Percentiles rank a stretch among this genome's conserved stretches.
These are phyloP conservation scores for Fusarium citri DNA, from an alignment of 2,329 filamentous ascomycete genomes.

Conservation along the genomic window DNA sequence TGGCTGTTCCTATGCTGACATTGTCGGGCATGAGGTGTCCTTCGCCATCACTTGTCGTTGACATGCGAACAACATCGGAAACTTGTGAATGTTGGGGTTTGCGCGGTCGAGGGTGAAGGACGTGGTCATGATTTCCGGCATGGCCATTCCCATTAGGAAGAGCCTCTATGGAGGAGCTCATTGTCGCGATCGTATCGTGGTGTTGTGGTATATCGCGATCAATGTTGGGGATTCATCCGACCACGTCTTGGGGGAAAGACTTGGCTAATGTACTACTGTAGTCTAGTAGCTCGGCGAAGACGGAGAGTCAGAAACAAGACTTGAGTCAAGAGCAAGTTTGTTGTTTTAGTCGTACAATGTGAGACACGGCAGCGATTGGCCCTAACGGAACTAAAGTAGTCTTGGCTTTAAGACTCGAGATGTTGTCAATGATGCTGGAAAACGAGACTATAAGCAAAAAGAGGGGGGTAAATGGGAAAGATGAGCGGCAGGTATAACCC, in stretches of 20 bases:
- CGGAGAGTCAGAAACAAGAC: background rate
- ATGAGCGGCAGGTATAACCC: conserved; percentile 2
- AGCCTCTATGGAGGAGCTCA: conserved; percentile 48
- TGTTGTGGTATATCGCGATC: conserved; percentile 10
- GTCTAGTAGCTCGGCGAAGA: conserved; percentile 5
- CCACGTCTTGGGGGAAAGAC: background rate
- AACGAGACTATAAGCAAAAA: background rate
- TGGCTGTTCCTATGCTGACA: conserved; percentile 46
- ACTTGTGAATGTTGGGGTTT: conserved; percentile 63
- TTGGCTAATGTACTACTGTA: conserved; percentile 1
- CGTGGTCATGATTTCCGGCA: conserved; percentile 52
- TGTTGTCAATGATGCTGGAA: conserved; percentile 20
- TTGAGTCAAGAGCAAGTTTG: conserved; percentile 11
- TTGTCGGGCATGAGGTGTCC: conserved; percentile 53
- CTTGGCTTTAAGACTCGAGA: conserved; percentile 4
- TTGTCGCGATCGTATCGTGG: conserved; percentile 20
- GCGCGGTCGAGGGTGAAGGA: conserved; percentile 62
- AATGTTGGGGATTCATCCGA: conserved; percentile 18
- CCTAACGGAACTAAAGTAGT: background rate
- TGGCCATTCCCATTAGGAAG: conserved; percentile 46
- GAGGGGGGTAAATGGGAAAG: background rate
- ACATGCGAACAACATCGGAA: conserved; percentile 55
- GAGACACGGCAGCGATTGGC: conserved; percentile 19
- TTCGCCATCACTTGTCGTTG: conserved; percentile 51
- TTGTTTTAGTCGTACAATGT: conserved; percentile 8